These are phyloP conservation scores for Trichoderma koningii DNA, from an alignment of 2,329 filamentous ascomycete species.

Conservation along the genomic window DNA sequence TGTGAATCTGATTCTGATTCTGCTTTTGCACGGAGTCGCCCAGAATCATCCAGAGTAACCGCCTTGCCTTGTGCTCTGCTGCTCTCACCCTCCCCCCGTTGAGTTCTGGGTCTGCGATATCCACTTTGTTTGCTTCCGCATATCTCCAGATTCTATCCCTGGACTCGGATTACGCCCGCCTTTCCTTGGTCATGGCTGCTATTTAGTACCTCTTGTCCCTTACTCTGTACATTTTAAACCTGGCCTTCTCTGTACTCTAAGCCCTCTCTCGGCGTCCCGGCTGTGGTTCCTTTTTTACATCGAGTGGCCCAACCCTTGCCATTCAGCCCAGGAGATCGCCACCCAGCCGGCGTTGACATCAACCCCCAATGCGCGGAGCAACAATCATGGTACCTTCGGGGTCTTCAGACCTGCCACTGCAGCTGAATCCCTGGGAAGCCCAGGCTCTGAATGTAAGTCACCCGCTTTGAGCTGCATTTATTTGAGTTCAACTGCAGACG, in stretches of 20 bases:
- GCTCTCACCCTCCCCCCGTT: background rate
- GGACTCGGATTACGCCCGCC: background rate
- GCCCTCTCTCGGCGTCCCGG: background rate
- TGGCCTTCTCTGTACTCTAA: background rate
- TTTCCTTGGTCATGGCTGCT: background rate
- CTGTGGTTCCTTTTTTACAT: background rate
- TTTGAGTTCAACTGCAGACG: background rate
- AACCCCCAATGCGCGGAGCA: background rate
- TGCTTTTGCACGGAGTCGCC: constrained; percentile 4
- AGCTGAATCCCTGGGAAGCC: constrained; percentile 42
- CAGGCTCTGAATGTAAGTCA: constrained; percentile 41
- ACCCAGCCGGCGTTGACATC: background rate
- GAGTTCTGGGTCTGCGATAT: background rate
- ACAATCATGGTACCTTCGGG: constrained; percentile 14
- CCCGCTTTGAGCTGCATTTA: background rate
- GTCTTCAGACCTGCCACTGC: constrained; percentile 22
- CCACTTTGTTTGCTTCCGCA: constrained; percentile 1
- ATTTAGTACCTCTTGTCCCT: background rate
- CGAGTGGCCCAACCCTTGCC: background rate
- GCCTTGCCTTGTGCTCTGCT: constrained; percentile 7
- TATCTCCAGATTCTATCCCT: background rate
- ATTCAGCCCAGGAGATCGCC: background rate
- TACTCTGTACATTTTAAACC: background rate
- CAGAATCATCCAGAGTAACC: background rate
- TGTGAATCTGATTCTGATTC: too few relatives aligned